Conservation (phyloP, 2,329 filamentous ascomycete species). For the Aspergillus sp. region DNA sequence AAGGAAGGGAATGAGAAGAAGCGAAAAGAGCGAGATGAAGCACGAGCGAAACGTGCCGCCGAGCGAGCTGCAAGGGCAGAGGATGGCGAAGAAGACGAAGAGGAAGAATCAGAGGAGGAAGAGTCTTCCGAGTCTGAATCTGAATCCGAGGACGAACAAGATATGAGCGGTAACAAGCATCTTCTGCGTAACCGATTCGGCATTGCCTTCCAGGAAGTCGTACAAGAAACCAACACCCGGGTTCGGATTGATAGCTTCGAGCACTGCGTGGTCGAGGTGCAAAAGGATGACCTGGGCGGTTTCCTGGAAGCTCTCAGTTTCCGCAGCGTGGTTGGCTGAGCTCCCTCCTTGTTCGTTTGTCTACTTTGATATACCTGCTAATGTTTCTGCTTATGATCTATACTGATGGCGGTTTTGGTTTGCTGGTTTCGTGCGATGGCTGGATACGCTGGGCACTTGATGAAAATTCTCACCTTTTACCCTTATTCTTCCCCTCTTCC, state of each 20-base stretch:
- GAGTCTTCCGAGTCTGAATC: conserved; percentile 48
- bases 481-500: background rate
- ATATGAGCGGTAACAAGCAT: conserved; percentile 58
- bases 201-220: conserved; percentile 92
- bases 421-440: conserved; percentile 11
- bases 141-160: conserved; percentile 56
- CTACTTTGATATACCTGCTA: conserved; percentile 5
- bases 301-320: conserved; percentile 91
- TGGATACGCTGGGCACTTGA: background rate
- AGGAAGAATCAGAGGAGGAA: conserved; percentile 62
- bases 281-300: conserved; percentile 86
- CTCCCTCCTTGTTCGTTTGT: background rate
- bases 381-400: conserved; percentile 12
- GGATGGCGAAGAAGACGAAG: conserved; percentile 59
- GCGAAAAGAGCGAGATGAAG: conserved; percentile 64
- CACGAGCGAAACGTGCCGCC: conserved; percentile 57
- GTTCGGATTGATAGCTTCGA: conserved; percentile 96
- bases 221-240: conserved; percentile 82
- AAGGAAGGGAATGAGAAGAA: conserved; percentile 64
- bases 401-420: conserved; percentile 15
- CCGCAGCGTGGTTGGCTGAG: conserved; percentile 73
- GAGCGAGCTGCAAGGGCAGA: conserved; percentile 52
- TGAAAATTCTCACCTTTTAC: background rate
- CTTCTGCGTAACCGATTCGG: conserved; percentile 88
- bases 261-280: conserved; percentile 95